Conservation (phyloP, 345 rosid genomes). For the Citrus trifoliata region DNA sequence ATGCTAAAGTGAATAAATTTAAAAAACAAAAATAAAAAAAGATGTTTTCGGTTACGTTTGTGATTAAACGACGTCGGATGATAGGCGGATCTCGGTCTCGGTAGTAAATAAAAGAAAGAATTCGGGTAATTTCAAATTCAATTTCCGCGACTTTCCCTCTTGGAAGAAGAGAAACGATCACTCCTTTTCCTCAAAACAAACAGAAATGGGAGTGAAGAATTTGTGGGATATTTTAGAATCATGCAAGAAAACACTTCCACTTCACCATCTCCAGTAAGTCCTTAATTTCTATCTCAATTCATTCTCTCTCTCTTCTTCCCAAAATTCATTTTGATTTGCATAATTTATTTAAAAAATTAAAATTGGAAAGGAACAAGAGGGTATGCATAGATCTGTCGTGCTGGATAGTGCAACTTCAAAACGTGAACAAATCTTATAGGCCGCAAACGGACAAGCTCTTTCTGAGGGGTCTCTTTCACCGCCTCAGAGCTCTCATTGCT, state of each 20-base stretch:
- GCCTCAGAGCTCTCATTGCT: slow-evolving; percentile 84
- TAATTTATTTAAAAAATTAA: not conserved
- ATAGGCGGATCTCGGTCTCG: not conserved
- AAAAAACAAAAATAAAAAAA: too few relatives aligned
- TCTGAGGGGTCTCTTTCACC: slow-evolving; percentile 78
- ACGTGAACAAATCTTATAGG: slow-evolving; percentile 56
- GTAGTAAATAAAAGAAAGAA: not conserved
- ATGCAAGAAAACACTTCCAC: slow-evolving; percentile 86
- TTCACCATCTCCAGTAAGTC: slow-evolving; percentile 72
- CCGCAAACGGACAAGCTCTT: slow-evolving; percentile 54
- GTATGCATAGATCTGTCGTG: slow-evolving; percentile 91
- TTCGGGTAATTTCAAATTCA: not conserved
- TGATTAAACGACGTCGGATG: not conserved
- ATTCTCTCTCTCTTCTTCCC: too few relatives aligned
- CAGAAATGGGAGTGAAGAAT: slow-evolving; percentile 72
- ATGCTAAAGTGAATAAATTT: too few relatives aligned
- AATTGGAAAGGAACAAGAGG: slow-evolving; percentile 66
- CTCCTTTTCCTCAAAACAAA: not conserved
- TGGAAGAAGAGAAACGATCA: too few relatives aligned
- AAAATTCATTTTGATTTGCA: not conserved
- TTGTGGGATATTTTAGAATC: slow-evolving; percentile 86
- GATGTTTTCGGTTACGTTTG: not conserved
- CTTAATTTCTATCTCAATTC: not conserved
- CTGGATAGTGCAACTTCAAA: slow-evolving; percentile 89
- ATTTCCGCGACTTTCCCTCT: not conserved